phyloP scores from a whole-genome alignment of 2,329 filamentous ascomycete genomes.

The Exutisphaerella laricina region DNA sequence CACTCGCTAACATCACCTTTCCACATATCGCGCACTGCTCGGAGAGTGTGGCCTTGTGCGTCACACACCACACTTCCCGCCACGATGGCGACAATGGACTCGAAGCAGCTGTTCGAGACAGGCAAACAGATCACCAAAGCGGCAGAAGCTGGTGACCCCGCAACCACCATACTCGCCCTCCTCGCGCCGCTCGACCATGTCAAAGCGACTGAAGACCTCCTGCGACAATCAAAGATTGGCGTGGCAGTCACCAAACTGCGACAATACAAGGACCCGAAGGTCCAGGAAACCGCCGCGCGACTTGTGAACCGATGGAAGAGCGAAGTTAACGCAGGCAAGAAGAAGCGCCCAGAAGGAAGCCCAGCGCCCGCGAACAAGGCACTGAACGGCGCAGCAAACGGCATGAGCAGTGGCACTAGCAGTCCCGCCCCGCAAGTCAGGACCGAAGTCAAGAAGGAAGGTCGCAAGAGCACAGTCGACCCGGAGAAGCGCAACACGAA shows the following conservation, averaged over 20 bases:
- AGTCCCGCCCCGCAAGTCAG: slow-evolving; percentile 40
- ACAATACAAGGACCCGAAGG: slow-evolving; percentile 63
- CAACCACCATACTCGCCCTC: slow-evolving; percentile 65
- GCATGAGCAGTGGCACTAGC: slow-evolving; percentile 31
- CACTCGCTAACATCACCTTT: background rate
- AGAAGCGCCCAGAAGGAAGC: slow-evolving; percentile 35
- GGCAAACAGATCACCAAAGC: slow-evolving; percentile 78
- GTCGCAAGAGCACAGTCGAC: slow-evolving; percentile 48
- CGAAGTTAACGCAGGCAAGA: slow-evolving; percentile 56
- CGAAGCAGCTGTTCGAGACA: slow-evolving; percentile 71
- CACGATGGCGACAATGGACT: slow-evolving; percentile 56
- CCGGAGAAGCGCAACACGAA: slow-evolving; percentile 77
- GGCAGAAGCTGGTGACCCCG: slow-evolving; percentile 65
- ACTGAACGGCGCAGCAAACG: slow-evolving; percentile 33
- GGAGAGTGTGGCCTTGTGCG: background rate
- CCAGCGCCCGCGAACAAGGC: slow-evolving; percentile 39
- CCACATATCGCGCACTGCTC: too few species aligned
- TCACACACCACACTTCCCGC: background rate
- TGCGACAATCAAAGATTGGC: slow-evolving; percentile 87
- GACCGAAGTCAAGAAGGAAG: slow-evolving; percentile 38
- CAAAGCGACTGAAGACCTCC: slow-evolving; percentile 78
- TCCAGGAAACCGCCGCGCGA: slow-evolving; percentile 69
- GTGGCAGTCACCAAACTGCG: slow-evolving; percentile 84
- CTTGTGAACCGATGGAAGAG: slow-evolving; percentile 86
- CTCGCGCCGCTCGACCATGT: slow-evolving; percentile 76